These are phyloP conservation scores for Dysphania ambrosioides DNA, from an alignment of 148 eudicot species.

Conservation along the genomic window DNA sequence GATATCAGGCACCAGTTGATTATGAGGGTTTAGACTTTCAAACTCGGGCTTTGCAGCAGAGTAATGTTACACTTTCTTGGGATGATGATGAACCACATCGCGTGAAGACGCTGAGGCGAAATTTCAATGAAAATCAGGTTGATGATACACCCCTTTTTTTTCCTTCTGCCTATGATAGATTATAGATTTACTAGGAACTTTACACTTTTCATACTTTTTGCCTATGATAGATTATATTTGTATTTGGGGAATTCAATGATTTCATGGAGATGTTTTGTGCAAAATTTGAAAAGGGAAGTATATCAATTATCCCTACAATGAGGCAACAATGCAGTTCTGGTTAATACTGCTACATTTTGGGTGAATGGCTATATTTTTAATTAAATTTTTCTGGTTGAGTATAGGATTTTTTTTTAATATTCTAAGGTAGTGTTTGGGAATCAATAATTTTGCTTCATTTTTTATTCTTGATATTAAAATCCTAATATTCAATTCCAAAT, in stretches of 20 bases:
- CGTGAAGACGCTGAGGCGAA: conserved; percentile 58
- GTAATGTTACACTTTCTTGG: conserved; percentile 73
- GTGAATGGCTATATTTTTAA: background rate
- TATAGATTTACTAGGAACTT: background rate
- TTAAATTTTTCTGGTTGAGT: background rate
- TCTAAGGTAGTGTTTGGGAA: too few relatives aligned
- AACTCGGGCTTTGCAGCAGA: conserved; percentile 80
- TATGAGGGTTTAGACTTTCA: conserved; percentile 82
- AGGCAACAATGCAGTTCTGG: background rate
- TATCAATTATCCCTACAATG: background rate
- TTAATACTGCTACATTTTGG: background rate
- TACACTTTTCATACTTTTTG: background rate
- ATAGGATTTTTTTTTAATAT: too few relatives aligned
- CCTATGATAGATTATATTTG: background rate
- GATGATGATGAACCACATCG: conserved; percentile 97
- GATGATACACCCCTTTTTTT: background rate
- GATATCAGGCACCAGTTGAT: conserved; percentile 53
- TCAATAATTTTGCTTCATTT: too few relatives aligned
- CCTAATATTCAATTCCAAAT: too few relatives aligned
- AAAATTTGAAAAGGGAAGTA: background rate
- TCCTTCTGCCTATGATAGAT: background rate
- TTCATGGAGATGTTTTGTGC: background rate
- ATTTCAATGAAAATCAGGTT: conserved; percentile 68
- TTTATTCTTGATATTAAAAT: too few relatives aligned
- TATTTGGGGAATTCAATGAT: background rate